Percentiles rank a stretch among this genome's conserved stretches.
Evolutionary conservation across 1,284 basidiomycete genomes (phyloP).

Genomic region (Ganoderma resinaceum): DNA sequence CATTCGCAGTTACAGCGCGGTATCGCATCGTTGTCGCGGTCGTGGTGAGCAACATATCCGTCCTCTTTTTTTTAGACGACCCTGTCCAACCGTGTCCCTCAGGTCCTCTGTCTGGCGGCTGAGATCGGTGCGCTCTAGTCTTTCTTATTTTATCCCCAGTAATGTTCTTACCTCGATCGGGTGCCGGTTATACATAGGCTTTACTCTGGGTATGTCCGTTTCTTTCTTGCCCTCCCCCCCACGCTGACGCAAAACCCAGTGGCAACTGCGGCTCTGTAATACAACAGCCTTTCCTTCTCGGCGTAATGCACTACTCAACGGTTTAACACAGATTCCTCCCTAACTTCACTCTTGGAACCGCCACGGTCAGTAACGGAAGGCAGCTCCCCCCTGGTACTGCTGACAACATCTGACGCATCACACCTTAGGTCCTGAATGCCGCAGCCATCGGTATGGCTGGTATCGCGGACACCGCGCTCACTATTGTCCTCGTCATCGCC

Average conservation of each 20-base stretch:
- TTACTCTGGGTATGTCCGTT: neutral
- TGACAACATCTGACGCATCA: neutral
- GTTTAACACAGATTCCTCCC: neutral
- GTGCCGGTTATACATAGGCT: neutral
- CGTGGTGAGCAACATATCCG: neutral
- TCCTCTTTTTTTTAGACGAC: neutral
- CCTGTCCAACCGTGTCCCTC: too few relatives aligned
- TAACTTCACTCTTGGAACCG: neutral
- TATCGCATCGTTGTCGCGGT: constrained; percentile 8
- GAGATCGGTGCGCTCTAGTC: neutral
- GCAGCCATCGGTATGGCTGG: constrained; percentile 6
- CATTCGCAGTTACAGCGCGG: neutral
- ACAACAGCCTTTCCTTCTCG: neutral
- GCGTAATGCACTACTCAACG: neutral
- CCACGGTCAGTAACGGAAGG: neutral
- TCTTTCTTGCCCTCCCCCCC: neutral
- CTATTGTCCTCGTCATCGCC: neutral
- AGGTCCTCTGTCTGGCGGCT: neutral
- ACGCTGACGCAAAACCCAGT: neutral
- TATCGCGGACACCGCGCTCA: constrained; percentile 7
- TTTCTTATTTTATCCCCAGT: neutral
- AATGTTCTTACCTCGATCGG: neutral
- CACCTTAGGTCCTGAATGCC: constrained; percentile 2
- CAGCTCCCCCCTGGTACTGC: neutral
- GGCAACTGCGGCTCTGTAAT: neutral